phyloP scores from a whole-genome alignment of 2,329 filamentous ascomycete genomes.

The Ceratocystis eucalypticola region DNA sequence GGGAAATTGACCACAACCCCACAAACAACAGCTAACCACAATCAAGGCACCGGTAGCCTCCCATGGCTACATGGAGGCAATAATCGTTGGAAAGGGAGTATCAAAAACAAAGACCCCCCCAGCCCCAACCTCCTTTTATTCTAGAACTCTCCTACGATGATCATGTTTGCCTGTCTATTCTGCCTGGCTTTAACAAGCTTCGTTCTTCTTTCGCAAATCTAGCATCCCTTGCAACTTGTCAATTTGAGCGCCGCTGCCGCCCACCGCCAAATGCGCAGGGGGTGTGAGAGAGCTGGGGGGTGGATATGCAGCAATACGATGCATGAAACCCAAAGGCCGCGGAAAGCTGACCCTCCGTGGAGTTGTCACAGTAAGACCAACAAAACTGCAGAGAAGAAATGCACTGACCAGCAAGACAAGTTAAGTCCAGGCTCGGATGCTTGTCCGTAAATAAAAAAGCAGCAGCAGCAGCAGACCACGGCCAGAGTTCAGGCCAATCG shows the following conservation, averaged over 20 bases:
- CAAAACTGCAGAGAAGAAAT: neutral
- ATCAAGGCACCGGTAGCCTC: no score
- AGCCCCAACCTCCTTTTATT: neutral
- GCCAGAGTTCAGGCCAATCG: neutral
- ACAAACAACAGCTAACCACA: no score
- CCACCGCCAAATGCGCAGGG: neutral
- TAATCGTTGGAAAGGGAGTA: neutral
- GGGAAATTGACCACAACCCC: no score
- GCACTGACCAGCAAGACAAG: neutral
- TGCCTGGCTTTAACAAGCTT: neutral
- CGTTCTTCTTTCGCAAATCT: no score
- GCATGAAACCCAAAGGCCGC: neutral
- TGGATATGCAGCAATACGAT: neutral
- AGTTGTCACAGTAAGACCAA: neutral
- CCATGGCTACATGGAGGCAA: neutral
- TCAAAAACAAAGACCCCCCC: neutral
- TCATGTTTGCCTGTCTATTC: no score
- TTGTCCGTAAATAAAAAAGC: neutral
- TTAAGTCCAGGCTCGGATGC: neutral
- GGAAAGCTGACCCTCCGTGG: conserved; percentile 10
- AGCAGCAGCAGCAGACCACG: neutral
- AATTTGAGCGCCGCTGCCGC: neutral
- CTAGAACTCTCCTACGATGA: neutral
- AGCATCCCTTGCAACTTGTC: conserved; percentile 1
- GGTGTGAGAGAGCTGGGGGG: neutral